Evolutionary conservation across 2,329 filamentous ascomycete species (phyloP), one percentile per base, ranked within the genome.

Genomic region (Colletotrichum scovillei): DNA sequence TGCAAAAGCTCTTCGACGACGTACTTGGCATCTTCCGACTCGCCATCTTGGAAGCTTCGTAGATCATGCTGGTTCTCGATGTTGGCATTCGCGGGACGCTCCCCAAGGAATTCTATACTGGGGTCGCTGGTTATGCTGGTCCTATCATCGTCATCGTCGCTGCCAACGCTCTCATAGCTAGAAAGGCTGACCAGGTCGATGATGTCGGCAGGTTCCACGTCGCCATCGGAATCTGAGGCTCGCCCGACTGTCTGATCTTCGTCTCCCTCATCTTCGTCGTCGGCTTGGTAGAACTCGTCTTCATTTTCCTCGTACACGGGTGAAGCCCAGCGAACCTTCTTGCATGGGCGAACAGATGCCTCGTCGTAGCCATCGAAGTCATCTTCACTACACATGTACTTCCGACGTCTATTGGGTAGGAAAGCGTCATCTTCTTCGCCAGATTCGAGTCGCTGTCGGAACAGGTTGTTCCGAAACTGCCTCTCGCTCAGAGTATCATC

Each of bases 71-170:
- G 26, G 26, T 63, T n/a, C 28, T 35, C 11, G 8, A 53, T 42
- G 32, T 24, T 28, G 16, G 35, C 14, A 6, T 49, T 42, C 19
- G 28, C 38, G 22, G 46, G 28, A 19, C 59, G 24, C 35, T 62
- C 67, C 26, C 35, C 69, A 8, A 70, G 67, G 30, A 70, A 56
- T 42, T 60, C 67, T 19, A 70, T 22, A 35, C 70, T 70, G 12
- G 70, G 57, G 22, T 49, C 46, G 46, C 42, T 65, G 14, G 60
- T 24, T 5, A 19, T 63, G 19, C 38, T 16, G 30, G 46, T 19
- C 6, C 22, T 28, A 19, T 22, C 38, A 12, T 32, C 12, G 9
- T 22, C 19, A 12, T 16, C 32, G 24, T 5, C 7, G 22, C 58
- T 28, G 22, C 14, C 16, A 22, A 32, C 60, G 42, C 19, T 52